A percentile compares a stretch with the other conserved stretches of the same genome.
Evolutionary conservation across 495 filamentous ascomycete species (phyloP).

Genomic region (Articulospora tetracladia): DNA sequence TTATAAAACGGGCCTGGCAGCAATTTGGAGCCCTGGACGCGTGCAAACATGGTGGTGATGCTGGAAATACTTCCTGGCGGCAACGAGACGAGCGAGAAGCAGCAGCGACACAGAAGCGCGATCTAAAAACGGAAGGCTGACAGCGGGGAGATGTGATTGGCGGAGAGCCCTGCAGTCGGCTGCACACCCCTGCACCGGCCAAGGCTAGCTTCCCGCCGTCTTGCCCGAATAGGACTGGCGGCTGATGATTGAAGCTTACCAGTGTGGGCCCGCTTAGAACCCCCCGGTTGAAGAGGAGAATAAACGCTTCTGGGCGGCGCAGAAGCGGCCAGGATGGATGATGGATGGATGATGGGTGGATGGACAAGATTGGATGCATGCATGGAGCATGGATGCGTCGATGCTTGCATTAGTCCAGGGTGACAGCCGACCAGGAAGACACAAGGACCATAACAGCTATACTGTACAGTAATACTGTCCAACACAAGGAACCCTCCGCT

Average conservation of each 20-base stretch:
- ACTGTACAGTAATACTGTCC: too few relatives aligned
- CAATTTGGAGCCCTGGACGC: not conserved
- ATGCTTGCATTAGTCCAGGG: too few relatives aligned
- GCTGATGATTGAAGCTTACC: not conserved
- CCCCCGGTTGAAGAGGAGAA: not conserved
- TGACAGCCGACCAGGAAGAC: too few relatives aligned
- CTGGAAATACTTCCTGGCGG: not conserved
- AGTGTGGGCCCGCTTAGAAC: not conserved
- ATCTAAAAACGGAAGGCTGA: not conserved
- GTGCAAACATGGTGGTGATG: not conserved
- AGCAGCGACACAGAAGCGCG: not conserved
- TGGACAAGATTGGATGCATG: too few relatives aligned
- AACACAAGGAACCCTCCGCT: too few relatives aligned
- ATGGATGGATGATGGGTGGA: too few relatives aligned
- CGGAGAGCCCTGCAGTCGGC: not conserved
- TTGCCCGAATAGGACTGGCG: not conserved
- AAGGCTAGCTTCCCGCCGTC: not conserved
- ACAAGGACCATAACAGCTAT: too few relatives aligned
- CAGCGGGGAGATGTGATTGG: not conserved
- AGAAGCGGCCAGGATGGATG: not conserved
- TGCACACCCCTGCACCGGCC: not conserved
- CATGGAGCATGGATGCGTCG: too few relatives aligned
- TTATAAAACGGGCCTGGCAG: slow-evolving; percentile 3
- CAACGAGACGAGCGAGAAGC: not conserved
- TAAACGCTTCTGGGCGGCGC: not conserved